phyloP scores from a whole-genome alignment of 2,329 filamentous ascomycete species.

The Trichoderma asperellum region DNA sequence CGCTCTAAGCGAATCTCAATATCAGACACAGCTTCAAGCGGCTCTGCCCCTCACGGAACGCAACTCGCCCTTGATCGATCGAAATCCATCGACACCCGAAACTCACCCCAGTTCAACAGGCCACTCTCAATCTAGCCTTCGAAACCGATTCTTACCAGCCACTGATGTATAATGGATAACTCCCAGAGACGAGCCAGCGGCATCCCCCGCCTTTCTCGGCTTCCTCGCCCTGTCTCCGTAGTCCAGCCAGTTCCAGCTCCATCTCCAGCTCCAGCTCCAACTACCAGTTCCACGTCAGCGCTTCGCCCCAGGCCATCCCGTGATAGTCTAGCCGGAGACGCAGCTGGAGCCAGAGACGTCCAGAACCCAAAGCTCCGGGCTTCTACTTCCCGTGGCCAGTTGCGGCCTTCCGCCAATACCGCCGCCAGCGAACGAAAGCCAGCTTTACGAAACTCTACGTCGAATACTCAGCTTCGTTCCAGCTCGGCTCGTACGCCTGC shows the following conservation, averaged over 20 bases:
- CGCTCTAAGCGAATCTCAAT: background rate
- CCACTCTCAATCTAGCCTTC: background rate
- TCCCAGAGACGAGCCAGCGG: slow-evolving; percentile 44
- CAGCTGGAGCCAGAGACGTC: slow-evolving; percentile 38
- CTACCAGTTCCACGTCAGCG: slow-evolving; percentile 35
- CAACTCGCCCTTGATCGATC: slow-evolving; percentile 10
- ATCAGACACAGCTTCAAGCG: background rate
- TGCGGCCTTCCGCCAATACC: slow-evolving; percentile 37
- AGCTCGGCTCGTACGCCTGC: slow-evolving; percentile 26
- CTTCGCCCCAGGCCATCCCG: slow-evolving; percentile 39
- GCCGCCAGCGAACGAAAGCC: slow-evolving; percentile 29
- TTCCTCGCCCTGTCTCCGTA: slow-evolving; percentile 43
- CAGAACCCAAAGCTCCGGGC: slow-evolving; percentile 48
- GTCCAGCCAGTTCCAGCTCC: slow-evolving; percentile 39
- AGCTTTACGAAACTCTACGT: slow-evolving; percentile 30
- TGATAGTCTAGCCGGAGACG: slow-evolving; percentile 35
- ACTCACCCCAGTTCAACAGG: slow-evolving; percentile 25
- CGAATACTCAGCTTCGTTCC: slow-evolving; percentile 34
- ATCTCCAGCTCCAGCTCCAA: background rate
- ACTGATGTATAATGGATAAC: slow-evolving; percentile 38
- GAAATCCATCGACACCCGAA: slow-evolving; percentile 23
- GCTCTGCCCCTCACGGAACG: slow-evolving; percentile 9
- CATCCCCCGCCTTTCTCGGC: slow-evolving; percentile 46
- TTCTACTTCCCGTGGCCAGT: slow-evolving; percentile 47
- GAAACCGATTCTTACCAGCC: background rate